phyloP scores from a whole-genome alignment of 352 stramenopile species.

The Pythium plurisporium region DNA sequence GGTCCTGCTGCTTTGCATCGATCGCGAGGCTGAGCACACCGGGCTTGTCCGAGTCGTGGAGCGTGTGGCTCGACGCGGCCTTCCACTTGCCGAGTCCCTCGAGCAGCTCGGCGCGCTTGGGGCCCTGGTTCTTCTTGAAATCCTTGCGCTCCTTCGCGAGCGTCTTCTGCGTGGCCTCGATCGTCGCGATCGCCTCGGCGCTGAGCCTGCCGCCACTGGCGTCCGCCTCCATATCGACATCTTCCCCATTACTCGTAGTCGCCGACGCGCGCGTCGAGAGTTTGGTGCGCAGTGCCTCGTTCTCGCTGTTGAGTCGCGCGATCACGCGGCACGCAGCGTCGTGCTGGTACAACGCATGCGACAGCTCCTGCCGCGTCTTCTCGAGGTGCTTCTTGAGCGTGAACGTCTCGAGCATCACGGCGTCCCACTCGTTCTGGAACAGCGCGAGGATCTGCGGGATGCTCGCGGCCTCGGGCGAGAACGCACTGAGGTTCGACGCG shows the following conservation, averaged over 20 bases:
- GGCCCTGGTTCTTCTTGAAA: slow-evolving; percentile 67
- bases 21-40: slow-evolving; percentile 59
- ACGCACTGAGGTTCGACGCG: slow-evolving; percentile 7
- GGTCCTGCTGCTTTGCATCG: slow-evolving; percentile 40
- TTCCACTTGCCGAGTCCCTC: slow-evolving; percentile 28
- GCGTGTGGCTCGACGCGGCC: slow-evolving; percentile 49
- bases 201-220: slow-evolving; percentile 19
- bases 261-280: slow-evolving; percentile 16
- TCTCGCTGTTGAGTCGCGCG: slow-evolving; percentile 85
- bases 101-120: slow-evolving; percentile 37
- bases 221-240: slow-evolving; percentile 43
- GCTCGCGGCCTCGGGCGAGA: slow-evolving; percentile 42
- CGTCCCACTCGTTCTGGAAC: slow-evolving; percentile 94
- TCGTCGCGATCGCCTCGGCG: slow-evolving; percentile 39
- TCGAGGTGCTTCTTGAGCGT: slow-evolving; percentile 92
- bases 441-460: slow-evolving; percentile 61
- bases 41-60: slow-evolving; percentile 71
- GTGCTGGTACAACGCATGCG: slow-evolving; percentile 94
- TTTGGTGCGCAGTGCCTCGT: slow-evolving; percentile 44
- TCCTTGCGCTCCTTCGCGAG: slow-evolving; percentile 67
- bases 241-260: slow-evolving; percentile 24
- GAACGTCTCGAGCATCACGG: slow-evolving; percentile 93
- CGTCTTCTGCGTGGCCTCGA: slow-evolving; percentile 67
- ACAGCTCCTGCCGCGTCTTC: slow-evolving; percentile 93
- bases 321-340: slow-evolving; percentile 95